Evolutionary conservation across 148 eudicot genomes (phyloP), one percentile per base, ranked within the genome.

Genomic region (Chenopodium quinoa): DNA sequence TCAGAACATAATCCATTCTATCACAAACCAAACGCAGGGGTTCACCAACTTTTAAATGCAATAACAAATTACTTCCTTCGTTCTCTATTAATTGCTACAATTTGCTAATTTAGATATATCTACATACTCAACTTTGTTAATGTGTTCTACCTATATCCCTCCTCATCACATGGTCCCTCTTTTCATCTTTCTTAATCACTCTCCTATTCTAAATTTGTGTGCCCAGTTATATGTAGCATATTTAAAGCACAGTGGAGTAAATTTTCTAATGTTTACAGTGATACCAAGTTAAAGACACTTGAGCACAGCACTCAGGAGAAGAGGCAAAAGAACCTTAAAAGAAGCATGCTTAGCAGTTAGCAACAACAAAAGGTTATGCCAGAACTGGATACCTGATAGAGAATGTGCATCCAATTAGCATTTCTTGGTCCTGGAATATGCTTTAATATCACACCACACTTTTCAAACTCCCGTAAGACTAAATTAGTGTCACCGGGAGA

Each of bases 331-430:
- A 65, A 56, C 70, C 20, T 4, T n/a, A 13, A 50, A 23, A 25
- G 34, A 83, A 22, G 25, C 34, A 76, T 19, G 78, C 54, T 22
- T 23, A 76, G 20, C 23, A 40, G 44, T 40, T 40, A 40, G 44
- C 46, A 80, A 77, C 14, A 56, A 32, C 31, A 67, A 14, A 7
- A 48, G 25, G 3, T 56, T 52, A 50, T 34, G 71, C 58, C 10
- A 74, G 54, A 52, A 78, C 1, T 67, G 29, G 78, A 64, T 70
- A 97, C 99, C 99, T 94, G 97, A 81, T 92, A 97, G 71, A 97
- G 86, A 84, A 97, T 91, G 86, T 94, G 94, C 91, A 94, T 91
- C 99, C 99, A 97, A 83, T 97, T 97, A 82, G 98, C 98, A 80
- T 90, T 91, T 86, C 95, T 90, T 83, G 99, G 99, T 68, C 99